These are phyloP conservation scores for Heritiera littoralis DNA, from an alignment of 345 rosid genomes.

Conservation along the genomic window DNA sequence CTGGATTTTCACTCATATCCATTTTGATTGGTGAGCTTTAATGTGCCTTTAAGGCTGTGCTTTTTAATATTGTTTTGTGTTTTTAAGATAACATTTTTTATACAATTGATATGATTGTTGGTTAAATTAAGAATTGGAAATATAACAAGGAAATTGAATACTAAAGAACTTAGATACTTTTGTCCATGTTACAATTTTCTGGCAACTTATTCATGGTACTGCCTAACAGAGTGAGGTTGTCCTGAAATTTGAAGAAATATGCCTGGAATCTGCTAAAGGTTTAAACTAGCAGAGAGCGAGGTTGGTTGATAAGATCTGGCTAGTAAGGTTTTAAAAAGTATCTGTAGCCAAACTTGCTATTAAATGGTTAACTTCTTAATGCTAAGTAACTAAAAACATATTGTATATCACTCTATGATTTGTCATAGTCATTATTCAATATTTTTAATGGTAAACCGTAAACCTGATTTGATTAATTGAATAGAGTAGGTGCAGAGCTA, in stretches of 20 bases:
- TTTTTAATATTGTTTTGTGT: too few species aligned
- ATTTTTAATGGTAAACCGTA: too few species aligned
- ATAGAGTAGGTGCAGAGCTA: neutral
- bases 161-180: neutral
- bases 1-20: too few species aligned
- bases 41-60: too few species aligned
- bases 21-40: too few species aligned
- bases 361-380: neutral
- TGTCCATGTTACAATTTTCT: neutral
- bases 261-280: constrained; percentile 67
- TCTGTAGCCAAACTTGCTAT: neutral
- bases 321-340: neutral
- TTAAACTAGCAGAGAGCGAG: neutral
- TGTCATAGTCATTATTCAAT: neutral
- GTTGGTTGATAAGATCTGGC: neutral
- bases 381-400: neutral
- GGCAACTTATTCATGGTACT: neutral
- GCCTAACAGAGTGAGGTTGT: constrained; percentile 76
- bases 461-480: neutral
- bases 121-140: too few species aligned
- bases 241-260: constrained; percentile 90
- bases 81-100: too few species aligned
- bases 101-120: too few species aligned
- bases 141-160: too few species aligned
- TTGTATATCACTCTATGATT: neutral